Conservation (phyloP, 2,329 filamentous ascomycete genomes). For the Aureobasidium lini region DNA sequence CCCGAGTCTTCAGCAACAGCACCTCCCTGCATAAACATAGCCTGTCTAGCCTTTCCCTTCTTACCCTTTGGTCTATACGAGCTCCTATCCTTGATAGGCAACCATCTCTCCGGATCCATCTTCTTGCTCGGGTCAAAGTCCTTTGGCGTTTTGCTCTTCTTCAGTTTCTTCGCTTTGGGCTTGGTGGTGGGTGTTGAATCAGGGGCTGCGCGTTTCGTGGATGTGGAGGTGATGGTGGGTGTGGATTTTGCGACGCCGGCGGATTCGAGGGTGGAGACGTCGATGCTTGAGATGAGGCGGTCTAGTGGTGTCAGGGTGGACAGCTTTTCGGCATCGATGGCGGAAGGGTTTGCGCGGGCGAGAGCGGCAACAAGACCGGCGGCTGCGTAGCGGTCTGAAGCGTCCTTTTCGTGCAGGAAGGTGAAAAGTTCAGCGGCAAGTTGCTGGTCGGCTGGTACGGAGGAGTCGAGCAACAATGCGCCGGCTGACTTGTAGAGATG, state of each 20-base stretch:
- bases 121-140: constrained; percentile 69
- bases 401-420: constrained; percentile 57
- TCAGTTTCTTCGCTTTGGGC: constrained; percentile 51
- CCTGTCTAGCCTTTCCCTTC: constrained; percentile 66
- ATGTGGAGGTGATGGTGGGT: constrained; percentile 17
- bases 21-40: constrained; percentile 76
- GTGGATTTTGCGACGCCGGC: constrained; percentile 51
- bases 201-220: constrained; percentile 42
- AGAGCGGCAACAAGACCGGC: constrained; percentile 84
- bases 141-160: constrained; percentile 59
- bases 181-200: constrained; percentile 29
- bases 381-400: constrained; percentile 60
- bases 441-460: constrained; percentile 57
- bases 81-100: constrained; percentile 81
- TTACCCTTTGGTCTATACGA: constrained; percentile 85
- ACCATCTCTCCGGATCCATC: constrained; percentile 85
- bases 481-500: constrained; percentile 75
- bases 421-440: constrained; percentile 74
- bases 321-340: constrained; percentile 47
- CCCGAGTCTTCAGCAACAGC: constrained; percentile 51
- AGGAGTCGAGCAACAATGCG: constrained; percentile 71
- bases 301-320: constrained; percentile 55
- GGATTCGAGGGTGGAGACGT: constrained; percentile 56
- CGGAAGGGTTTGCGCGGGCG: constrained; percentile 53
- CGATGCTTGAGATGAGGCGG: constrained; percentile 52